Evolutionary conservation across 495 filamentous ascomycete genomes (phyloP), one percentile per base, ranked within the genome.

Genomic region (Corynascus novoguineensis): DNA sequence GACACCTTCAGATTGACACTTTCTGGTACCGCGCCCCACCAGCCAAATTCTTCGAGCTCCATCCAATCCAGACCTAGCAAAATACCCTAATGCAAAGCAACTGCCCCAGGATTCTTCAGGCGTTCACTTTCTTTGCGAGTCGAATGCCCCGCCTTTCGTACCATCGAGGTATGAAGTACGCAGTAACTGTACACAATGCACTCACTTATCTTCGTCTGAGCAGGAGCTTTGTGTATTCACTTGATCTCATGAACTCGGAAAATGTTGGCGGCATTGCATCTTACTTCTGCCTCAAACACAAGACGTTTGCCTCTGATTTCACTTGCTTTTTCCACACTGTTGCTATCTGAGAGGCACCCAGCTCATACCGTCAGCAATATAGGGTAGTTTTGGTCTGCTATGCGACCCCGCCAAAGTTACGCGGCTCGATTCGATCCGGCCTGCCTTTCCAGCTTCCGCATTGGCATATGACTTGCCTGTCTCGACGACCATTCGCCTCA

Each of bases 351-450:
- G 2, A 15, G 4, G 17, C 21, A 25, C 17, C 38, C 17, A 2
- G n/a, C 17, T 46, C 42, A 47, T 31, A 56, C 15, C 24, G 53
- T 41, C 44, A 41, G 44, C 55, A 57, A 25, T 32, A 19, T 15
- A 50, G n/a, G n/a, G n/a, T n/a, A n/a, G n/a, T n/a, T n/a, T n/a
- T n/a, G n/a, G n/a, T n/a, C n/a, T 22, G 40, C 40, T 53, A 29
- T 58, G 49, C 49, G 8, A 52, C 48, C 41, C 21, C 4, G 28
- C 37, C 14, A 25, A 31, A 40, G 64, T 64, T 60, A 61, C 64
- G 63, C 62, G 64, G 62, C 59, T 67, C 64, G 57, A 64, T 67
- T 67, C 62, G 59, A 67, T 64, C 64, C 64, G 64, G 51, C 54
- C 46, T 59, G 38, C 27, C 54, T 51, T 40, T 31, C 57, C 38